phyloP scores from a whole-genome alignment of 345 rosid species.

The Arabidopsis suecica region DNA sequence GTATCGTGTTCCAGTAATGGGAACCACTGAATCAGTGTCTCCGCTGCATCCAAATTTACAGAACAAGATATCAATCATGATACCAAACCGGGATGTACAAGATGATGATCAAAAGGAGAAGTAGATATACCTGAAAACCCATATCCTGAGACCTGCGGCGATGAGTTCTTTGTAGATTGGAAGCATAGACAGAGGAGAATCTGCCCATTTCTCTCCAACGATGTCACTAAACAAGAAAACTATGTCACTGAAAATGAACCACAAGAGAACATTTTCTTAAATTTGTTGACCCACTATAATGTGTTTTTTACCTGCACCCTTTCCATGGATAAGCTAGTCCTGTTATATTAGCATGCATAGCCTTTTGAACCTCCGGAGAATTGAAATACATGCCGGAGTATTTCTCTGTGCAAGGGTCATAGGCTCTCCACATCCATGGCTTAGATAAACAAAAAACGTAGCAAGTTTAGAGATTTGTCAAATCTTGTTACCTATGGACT shows the following conservation, averaged over 20 bases:
- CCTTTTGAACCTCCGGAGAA: conserved; percentile 86
- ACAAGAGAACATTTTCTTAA: neutral
- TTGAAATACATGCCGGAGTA: conserved; percentile 80
- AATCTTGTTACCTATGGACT: neutral
- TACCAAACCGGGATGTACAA: neutral
- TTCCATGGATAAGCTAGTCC: conserved; percentile 76
- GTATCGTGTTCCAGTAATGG: conserved; percentile 88
- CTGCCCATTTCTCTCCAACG: conserved; percentile 76
- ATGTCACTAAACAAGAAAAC: conserved; percentile 54
- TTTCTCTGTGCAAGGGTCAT: conserved; percentile 96
- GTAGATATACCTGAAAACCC: conserved; percentile 77
- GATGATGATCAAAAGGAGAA: conserved; percentile 3
- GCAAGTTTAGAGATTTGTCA: neutral
- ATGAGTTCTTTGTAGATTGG: conserved; percentile 89
- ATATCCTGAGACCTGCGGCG: conserved; percentile 76
- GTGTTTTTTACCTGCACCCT: conserved; percentile 69
- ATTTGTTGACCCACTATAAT: neutral
- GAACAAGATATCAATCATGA: neutral
- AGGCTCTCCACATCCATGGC: conserved; percentile 99
- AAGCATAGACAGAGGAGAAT: conserved; percentile 92
- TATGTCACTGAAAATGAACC: conserved; percentile 9
- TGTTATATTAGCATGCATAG: conserved; percentile 90
- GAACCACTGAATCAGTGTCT: conserved; percentile 91
- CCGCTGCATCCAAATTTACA: conserved; percentile 62
- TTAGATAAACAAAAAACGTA: conserved; percentile 35